phyloP scores from a whole-genome alignment of 73 alveolate genomes.

The Uronychia binucleata region DNA sequence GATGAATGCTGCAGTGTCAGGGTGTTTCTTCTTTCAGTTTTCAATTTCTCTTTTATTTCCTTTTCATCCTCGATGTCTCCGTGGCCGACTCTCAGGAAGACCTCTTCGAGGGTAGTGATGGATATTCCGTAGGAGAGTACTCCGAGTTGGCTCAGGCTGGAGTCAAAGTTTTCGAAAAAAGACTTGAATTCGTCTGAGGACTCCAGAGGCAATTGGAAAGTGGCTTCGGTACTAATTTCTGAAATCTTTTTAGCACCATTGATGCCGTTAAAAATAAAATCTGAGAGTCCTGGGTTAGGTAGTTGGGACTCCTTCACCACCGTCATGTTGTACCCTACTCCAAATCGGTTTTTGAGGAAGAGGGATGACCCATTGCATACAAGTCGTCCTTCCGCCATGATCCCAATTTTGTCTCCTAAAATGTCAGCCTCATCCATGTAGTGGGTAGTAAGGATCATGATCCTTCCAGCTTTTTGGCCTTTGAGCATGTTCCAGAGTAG shows the following conservation, averaged over 20 bases:
- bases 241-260: conserved; percentile 35
- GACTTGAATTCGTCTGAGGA: conserved; percentile 31
- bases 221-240: conserved; percentile 49
- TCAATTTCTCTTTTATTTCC: background rate
- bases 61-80: conserved; percentile 57
- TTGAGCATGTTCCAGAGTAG: conserved; percentile 91
- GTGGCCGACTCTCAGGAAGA: conserved; percentile 87
- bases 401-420: conserved; percentile 85
- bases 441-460: conserved; percentile 83
- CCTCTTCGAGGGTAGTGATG: conserved; percentile 97
- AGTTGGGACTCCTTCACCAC: conserved; percentile 61
- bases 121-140: conserved; percentile 69
- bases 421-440: conserved; percentile 91
- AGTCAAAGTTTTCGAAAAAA: conserved; percentile 60
- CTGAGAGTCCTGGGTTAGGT: conserved; percentile 36
- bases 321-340: conserved; percentile 87
- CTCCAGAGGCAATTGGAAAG: conserved; percentile 58
- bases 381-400: conserved; percentile 80
- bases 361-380: conserved; percentile 70
- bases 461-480: conserved; percentile 64
- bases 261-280: conserved; percentile 12
- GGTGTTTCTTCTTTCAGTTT: background rate
- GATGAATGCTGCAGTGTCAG: no score
- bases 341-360: conserved; percentile 71
- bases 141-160: conserved; percentile 44